Base-by-base conservation (phyloP, 1,284 basidiomycete species). In the Leccinum pseudoinsigne region DNA sequence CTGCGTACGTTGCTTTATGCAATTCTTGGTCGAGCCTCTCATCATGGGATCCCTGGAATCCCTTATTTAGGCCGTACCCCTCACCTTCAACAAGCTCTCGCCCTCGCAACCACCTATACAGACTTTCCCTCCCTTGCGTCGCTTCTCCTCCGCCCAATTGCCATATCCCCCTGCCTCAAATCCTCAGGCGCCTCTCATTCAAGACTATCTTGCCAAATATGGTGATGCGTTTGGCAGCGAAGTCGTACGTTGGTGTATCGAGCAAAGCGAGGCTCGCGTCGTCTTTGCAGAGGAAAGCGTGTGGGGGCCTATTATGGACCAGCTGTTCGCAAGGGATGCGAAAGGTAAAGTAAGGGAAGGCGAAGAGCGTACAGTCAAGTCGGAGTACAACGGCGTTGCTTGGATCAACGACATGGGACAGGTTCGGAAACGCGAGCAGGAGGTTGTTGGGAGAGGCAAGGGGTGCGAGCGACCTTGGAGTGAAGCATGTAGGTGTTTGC, bases 401-500 rank as follows among this genome's bases (percentile, higher is more conserved):
- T 99, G 97, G 97, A 81, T 98, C 53, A 92, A 98, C 74, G 89
- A 97, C 75, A 78, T 98, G 53, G 88, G 81, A 81, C 21, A 81
- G 86, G 45, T 93, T 88, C 72, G 84, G 82, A 8, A 77, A 79
- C 4, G 94, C 94, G 2, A 87, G 90, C 1, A 70, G 76, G 16
- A 84, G 88, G 11, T 79, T 98, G 45, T 77, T 90, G 28, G 69
- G 72, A 16, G 92, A 91, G 65, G 84, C 92, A 5, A 77, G 80
- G 14, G 73, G 76, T 23, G 88, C 87, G 6, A 76, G 76, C 4
- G 84, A 86, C 62, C 79, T 96, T 21, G 83, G 83, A 26, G 82
- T 87, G 36, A 88, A 88, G 77, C 89, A 95, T 79, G 94, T 95
- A 72, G 68, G 84, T 73, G 31, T 59, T 40, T 34, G 54, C 38